Conservation (phyloP, 805 yeast genomes). For the Suhomyces sp. region DNA sequence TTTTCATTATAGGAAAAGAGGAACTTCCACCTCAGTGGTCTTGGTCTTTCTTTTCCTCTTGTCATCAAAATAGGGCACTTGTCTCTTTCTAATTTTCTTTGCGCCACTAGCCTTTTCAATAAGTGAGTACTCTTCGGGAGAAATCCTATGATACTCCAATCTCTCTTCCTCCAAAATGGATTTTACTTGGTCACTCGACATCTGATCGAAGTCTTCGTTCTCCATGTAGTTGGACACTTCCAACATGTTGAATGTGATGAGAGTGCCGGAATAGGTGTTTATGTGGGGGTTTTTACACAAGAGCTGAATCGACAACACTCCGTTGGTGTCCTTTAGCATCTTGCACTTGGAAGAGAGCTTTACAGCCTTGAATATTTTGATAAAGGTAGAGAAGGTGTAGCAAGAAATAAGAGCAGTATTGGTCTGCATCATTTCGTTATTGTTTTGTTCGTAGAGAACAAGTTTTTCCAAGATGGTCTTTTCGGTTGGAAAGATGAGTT, state of each 20-base stretch:
- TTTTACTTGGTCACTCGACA: not conserved
- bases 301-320: slow-evolving; percentile 37
- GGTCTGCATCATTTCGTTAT: slow-evolving; percentile 21
- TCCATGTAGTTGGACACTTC: slow-evolving; percentile 22
- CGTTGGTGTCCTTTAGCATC: slow-evolving; percentile 33
- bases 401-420: slow-evolving; percentile 25
- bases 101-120: not conserved
- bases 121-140: not conserved
- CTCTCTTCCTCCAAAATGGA: not conserved
- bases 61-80: not conserved
- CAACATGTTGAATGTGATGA: slow-evolving; percentile 40
- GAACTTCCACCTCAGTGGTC: slow-evolving; percentile 46
- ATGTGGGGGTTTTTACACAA: slow-evolving; percentile 31
- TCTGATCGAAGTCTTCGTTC: slow-evolving; percentile 5
- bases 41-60: slow-evolving; percentile 21
- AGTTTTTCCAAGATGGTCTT: slow-evolving; percentile 61
- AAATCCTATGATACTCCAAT: not conserved
- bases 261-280: slow-evolving; percentile 33
- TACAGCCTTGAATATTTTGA: slow-evolving; percentile 33
- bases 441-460: slow-evolving; percentile 28
- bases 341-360: slow-evolving; percentile 40
- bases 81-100: not conserved
- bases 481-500: slow-evolving; percentile 63
- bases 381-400: slow-evolving; percentile 32
- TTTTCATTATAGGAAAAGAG: slow-evolving; percentile 43